Conservation (phyloP, 306 rosid genomes). For the Pyrus communis region DNA sequence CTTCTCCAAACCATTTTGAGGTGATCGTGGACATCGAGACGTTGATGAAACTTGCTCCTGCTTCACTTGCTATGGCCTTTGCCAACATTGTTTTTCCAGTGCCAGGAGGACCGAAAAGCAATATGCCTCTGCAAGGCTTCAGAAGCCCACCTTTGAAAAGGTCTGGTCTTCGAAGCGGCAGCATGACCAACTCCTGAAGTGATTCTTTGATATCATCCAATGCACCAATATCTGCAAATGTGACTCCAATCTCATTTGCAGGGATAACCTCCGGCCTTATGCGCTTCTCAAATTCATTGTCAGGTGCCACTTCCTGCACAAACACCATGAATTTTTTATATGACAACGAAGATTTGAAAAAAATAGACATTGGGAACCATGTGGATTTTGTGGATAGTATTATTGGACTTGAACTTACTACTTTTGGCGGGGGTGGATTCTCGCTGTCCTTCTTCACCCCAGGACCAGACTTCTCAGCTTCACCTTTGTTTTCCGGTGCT, state of each 20-base stretch:
- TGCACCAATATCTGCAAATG: conserved; percentile 78
- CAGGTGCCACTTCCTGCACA: conserved; percentile 60
- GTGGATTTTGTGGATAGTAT: not conserved
- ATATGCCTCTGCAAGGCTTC: conserved; percentile 71
- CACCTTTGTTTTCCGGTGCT: conserved; percentile 55
- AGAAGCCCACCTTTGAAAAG: conserved; percentile 69
- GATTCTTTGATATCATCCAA: conserved; percentile 67
- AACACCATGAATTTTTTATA: not conserved
- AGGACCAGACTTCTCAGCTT: conserved; percentile 54
- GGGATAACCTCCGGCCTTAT: conserved; percentile 74
- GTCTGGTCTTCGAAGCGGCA: conserved; percentile 78
- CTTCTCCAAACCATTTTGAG: conserved; percentile 69
- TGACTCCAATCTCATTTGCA: conserved; percentile 72
- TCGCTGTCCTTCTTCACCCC: conserved; percentile 60
- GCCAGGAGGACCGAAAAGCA: conserved; percentile 88
- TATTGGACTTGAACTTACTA: conserved; percentile 35
- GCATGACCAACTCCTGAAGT: conserved; percentile 78
- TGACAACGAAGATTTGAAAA: not conserved
- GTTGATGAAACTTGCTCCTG: conserved; percentile 79
- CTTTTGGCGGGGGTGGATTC: conserved; percentile 52
- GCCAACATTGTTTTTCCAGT: conserved; percentile 86
- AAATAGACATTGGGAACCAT: not conserved
- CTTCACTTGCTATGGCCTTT: conserved; percentile 79
- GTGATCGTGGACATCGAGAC: conserved; percentile 78
- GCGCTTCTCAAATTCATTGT: conserved; percentile 83